A percentile compares a stretch with the other conserved stretches of the same genome.
Evolutionary conservation across 192 early-diverging fungal genomes (phyloP).

Genomic region (Funneliformis geosporum): DNA sequence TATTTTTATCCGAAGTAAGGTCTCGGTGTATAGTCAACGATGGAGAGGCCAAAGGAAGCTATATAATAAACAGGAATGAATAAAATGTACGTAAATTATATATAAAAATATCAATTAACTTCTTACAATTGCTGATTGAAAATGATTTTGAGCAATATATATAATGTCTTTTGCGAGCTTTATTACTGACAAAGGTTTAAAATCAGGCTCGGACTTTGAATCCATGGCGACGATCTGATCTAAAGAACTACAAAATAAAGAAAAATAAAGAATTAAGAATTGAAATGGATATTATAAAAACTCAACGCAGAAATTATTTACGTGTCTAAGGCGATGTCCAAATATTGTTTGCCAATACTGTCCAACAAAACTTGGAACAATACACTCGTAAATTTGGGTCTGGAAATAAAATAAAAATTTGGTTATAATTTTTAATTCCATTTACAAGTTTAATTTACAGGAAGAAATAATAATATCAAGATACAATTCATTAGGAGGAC

Average conservation of each 20-base stretch:
- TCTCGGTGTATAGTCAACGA: slow-evolving; percentile 84
- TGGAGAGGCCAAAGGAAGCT: slow-evolving; percentile 66
- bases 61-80: slow-evolving; percentile 11
- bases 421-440: background rate
- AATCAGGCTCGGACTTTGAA: slow-evolving; percentile 64
- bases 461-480: background rate
- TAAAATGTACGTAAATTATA: background rate
- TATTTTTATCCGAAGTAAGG: slow-evolving; percentile 84
- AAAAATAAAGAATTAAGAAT: background rate
- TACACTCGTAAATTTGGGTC: slow-evolving; percentile 62
- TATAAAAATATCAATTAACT: slow-evolving; percentile 23
- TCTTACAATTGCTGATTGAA: slow-evolving; percentile 69
- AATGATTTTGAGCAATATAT: slow-evolving; percentile 80
- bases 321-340: slow-evolving; percentile 81
- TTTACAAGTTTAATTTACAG: background rate
- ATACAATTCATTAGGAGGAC: slow-evolving; percentile 62
- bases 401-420: slow-evolving; percentile 32
- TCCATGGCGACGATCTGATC: slow-evolving; percentile 66
- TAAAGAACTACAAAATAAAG: slow-evolving; percentile 51
- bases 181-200: slow-evolving; percentile 62
- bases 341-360: slow-evolving; percentile 77
- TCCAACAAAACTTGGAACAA: slow-evolving; percentile 79
- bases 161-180: slow-evolving; percentile 68
- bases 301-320: slow-evolving; percentile 38
- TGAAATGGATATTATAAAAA: background rate